phyloP scores from a whole-genome alignment of 2,329 filamentous ascomycete species.

The Colletotrichum sp. region DNA sequence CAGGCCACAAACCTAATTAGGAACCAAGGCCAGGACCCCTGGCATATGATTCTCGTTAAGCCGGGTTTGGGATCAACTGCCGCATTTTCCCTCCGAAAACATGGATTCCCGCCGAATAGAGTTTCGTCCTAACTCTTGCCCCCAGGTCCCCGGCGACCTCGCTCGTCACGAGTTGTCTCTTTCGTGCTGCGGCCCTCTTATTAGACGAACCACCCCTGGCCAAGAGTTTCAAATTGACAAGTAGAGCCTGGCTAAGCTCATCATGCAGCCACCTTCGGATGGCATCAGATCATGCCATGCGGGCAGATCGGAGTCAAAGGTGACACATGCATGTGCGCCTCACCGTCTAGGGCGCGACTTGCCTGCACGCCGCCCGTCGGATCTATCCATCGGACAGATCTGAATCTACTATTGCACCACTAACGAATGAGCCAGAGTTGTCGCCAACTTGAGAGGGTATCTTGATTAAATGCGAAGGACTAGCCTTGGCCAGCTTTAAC shows the following conservation, averaged over 20 bases:
- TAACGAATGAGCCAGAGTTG: neutral
- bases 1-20: neutral
- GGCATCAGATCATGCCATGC: neutral
- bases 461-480: neutral
- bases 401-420: neutral
- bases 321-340: neutral
- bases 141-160: neutral
- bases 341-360: neutral
- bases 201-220: constrained; percentile 8
- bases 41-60: neutral
- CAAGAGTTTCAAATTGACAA: neutral
- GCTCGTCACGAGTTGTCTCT: neutral
- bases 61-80: neutral
- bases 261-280: neutral
- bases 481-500: neutral
- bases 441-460: neutral
- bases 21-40: neutral
- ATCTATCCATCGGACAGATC: neutral
- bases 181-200: neutral
- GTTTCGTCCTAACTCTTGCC: neutral
- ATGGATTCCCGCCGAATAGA: neutral
- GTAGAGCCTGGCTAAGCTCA: neutral
- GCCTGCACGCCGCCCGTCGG: neutral
- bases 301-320: neutral
- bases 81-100: neutral